Conservation (phyloP, 768 basidiomycete species). For the Lentinula sp. region DNA sequence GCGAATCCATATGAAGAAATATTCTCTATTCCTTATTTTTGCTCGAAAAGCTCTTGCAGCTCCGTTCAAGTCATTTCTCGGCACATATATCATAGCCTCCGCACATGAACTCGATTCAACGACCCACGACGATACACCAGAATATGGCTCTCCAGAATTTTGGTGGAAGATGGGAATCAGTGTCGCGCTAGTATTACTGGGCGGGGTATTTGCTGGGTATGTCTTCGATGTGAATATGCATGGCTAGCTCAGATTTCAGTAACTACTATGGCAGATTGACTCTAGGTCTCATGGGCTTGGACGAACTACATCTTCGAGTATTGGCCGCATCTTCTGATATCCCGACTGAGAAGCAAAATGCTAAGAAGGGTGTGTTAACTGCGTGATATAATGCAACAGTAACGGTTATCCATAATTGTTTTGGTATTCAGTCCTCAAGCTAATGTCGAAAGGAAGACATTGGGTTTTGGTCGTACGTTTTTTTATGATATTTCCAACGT, state of each 20-base stretch:
- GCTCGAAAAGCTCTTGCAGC: not conserved
- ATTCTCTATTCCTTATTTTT: not conserved
- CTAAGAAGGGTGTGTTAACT: conserved; percentile 51
- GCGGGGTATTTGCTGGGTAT: conserved; percentile 92
- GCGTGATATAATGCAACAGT: not conserved
- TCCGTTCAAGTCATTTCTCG: not conserved
- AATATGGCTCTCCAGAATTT: conserved; percentile 53
- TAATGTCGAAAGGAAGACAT: conserved; percentile 67
- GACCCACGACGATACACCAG: not conserved
- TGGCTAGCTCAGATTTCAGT: not conserved
- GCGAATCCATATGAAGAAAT: not conserved
- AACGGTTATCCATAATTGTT: not conserved
- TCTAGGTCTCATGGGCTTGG: conserved; percentile 89
- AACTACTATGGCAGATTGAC: conserved; percentile 51
- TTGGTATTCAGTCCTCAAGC: conserved; percentile 34
- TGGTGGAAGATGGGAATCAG: conserved; percentile 70
- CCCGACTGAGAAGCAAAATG: conserved; percentile 57
- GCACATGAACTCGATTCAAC: not conserved
- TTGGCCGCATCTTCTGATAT: conserved; percentile 80
- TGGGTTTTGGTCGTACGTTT: conserved; percentile 86
- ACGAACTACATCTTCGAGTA: conserved; percentile 86
- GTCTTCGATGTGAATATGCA: not conserved
- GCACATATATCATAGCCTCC: not conserved
- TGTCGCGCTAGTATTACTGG: conserved; percentile 65
- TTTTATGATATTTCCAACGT: not conserved